Evolutionary conservation across 257 asterid species (phyloP), one percentile per base, ranked within the genome.

Genomic region (Handroanthus guayacan): DNA sequence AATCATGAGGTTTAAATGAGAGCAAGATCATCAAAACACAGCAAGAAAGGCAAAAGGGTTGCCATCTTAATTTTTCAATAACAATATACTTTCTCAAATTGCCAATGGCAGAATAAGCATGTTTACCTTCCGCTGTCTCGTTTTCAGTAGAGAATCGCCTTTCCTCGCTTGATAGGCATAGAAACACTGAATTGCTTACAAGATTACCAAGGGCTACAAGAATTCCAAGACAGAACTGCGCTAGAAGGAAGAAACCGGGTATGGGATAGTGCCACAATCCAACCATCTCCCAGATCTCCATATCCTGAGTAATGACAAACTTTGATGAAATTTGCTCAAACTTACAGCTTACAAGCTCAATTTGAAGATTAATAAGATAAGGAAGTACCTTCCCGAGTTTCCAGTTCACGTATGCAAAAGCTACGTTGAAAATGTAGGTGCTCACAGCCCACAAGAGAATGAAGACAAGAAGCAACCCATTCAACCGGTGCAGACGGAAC

Each of bases 211-310:
- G 89, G 67, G 95, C 95, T 64, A 89, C 90, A 76, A 89, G 89
- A 81, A 87, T 83, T 81, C 95, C 95, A 34, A 89, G 95, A 76
- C 90, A 83, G 78, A 87, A 89, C 77, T 89, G 95, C 39, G 92
- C 91, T 63, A 89, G 89, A 67, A 89, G 86, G 79, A 87, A 89
- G 84, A 89, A 87, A 16, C 92, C 95, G 78, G 95, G 95, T 80
- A 87, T 89, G 47, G 95, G 87, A 86, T 89, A 89, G 77, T 79
- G 95, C 95, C 95, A 89, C 75, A 89, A 71, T 71, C 95, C 95
- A 71, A 89, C 87, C 92, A 87, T 87, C 85, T 89, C 95, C 95
- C 93, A 86, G 71, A 90, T 89, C 86, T 90, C 93, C 96, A 92
- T 87, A 73, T 89, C 92, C 95, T 89, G 81, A 62, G 57, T 65